A percentile compares a stretch with the other conserved stretches of the same genome.
phyloP scores from a whole-genome alignment of 2,329 filamentous ascomycete species.

The Aspergillus fijiensis region DNA sequence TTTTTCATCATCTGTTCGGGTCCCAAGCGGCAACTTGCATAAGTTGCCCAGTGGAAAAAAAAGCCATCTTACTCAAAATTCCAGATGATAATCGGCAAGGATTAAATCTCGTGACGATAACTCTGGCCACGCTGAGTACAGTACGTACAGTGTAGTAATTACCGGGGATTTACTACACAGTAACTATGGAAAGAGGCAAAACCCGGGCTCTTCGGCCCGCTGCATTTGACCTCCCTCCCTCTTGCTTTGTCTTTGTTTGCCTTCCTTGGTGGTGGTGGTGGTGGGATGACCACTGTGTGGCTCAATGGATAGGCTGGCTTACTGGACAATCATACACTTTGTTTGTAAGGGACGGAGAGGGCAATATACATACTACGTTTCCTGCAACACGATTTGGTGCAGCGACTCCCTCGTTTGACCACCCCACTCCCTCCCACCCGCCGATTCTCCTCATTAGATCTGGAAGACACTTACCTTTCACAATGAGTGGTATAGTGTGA shows the following conservation, averaged over 20 bases:
- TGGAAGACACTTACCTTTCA: background rate
- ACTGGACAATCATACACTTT: no score
- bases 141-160: no score
- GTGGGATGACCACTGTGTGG: background rate
- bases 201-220: background rate
- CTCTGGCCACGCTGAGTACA: background rate
- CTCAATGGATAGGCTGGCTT: no score
- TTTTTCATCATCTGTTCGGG: background rate
- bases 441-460: background rate
- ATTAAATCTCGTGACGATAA: background rate
- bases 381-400: background rate
- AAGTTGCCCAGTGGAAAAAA: background rate
- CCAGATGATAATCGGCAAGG: background rate
- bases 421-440: background rate
- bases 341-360: no score
- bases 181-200: background rate
- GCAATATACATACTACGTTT: background rate
- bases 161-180: no score
- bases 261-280: background rate
- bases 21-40: slow-evolving; percentile 7
- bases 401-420: no score
- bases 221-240: background rate
- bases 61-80: background rate
- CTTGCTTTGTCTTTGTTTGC: background rate
- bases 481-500: background rate